Base-by-base conservation (phyloP, 768 basidiomycete genomes). In the Punctularia strigosozonata region DNA sequence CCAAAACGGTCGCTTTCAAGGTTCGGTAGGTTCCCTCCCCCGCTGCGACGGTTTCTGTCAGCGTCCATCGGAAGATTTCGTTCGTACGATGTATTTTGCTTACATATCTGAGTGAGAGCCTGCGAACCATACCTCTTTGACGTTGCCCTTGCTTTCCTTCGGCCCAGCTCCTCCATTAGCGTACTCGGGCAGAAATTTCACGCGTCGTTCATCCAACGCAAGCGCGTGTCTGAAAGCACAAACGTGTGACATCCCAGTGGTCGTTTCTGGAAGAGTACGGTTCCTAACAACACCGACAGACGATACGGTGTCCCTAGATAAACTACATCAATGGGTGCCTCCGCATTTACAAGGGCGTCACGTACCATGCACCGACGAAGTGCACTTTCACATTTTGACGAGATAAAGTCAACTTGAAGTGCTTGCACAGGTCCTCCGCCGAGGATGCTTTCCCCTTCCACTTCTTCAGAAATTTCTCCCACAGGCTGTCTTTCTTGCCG, bases 151-250 rank as follows among this genome's bases (percentile, higher is more conserved):
- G n/a, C n/a, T n/a, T n/a, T n/a, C n/a, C n/a, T 30, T 30, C 28
- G 28, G 28, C 10, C 28, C 28, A 24, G 39, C 43, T 33, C 55
- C 57, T 0, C 56, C 60, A 20, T 61, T 49, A 0, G 48, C 62
- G 31, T 63, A 66, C 41, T 69, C 66, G 0, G 69, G 69, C 2
- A 65, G 42, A 43, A 68, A 70, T 36, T 68, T 70, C 31, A 69
- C 66, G 5, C 69, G 59, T 18, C 60, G 52, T 33, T 70, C 69
- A 40, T 70, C 68, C 20, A 70, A 50, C 0, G 69, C 68, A 4
- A 70, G 51, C 1, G 65, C 68, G 46, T 70, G 68, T 4, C 68
- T 59, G 40, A 70, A 69, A 33, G 54, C 57, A 31, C 62, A 64
- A 6, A 68, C 52, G 36, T 65, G 58, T 23, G 58, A 46, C 37